These are phyloP conservation scores for Colletotrichum euphorbiae DNA, from an alignment of 2,329 filamentous ascomycete genomes.

Conservation along the genomic window DNA sequence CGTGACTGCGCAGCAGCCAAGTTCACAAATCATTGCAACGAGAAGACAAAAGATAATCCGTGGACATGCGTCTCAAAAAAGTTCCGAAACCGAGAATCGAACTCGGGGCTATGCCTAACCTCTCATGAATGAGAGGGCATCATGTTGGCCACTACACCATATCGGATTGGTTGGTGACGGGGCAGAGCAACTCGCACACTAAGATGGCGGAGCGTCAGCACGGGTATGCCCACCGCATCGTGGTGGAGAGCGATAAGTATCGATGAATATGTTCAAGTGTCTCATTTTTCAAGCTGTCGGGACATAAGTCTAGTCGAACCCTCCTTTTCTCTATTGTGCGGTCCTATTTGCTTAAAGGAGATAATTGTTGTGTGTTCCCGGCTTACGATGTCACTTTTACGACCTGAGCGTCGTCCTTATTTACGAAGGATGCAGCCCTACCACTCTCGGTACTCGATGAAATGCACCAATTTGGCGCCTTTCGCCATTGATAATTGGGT, in stretches of 20 bases:
- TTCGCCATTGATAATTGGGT: background rate
- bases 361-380: too few species aligned
- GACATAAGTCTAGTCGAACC: too few species aligned
- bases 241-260: background rate
- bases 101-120: constrained; percentile 32
- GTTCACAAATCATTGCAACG: background rate
- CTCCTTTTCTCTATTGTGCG: too few species aligned
- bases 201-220: background rate
- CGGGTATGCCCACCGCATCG: background rate
- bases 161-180: background rate
- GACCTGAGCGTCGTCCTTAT: background rate
- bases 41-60: background rate
- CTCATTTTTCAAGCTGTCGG: too few species aligned
- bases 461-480: background rate
- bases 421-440: constrained; percentile 25
- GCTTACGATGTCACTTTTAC: background rate
- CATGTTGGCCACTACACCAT: constrained; percentile 38
- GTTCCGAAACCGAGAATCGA: constrained; percentile 37
- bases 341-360: too few species aligned
- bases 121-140: constrained; percentile 27
- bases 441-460: background rate
- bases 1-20: too few species aligned
- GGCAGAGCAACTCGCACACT: fast-evolving
- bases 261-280: background rate
- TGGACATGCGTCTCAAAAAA: too few species aligned